These are phyloP conservation scores for Erodium chrysanthum DNA, from an alignment of 441 rosid genomes.

Conservation along the genomic window DNA sequence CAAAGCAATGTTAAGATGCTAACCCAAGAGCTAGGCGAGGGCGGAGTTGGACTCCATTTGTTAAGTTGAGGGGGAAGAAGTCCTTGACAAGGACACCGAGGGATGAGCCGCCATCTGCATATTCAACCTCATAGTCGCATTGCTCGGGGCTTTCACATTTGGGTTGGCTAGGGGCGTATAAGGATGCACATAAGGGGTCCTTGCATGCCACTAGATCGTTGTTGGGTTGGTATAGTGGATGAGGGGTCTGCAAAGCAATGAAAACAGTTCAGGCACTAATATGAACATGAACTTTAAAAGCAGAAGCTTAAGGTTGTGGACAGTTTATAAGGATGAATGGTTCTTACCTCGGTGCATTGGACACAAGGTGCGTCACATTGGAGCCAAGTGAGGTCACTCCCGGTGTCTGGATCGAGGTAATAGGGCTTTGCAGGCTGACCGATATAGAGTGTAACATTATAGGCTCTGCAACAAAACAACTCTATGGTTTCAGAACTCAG, in stretches of 20 bases:
- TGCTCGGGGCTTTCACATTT: constrained; percentile 41
- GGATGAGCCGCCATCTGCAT: constrained; percentile 89
- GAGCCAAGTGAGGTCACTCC: constrained; percentile 9
- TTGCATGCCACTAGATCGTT: constrained; percentile 47
- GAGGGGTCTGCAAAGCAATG: constrained; percentile 55
- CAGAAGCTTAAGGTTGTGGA: too few species aligned
- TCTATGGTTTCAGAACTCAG: neutral
- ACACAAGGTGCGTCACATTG: constrained; percentile 8
- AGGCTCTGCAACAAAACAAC: constrained; percentile 3
- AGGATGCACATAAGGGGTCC: constrained; percentile 66
- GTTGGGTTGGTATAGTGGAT: constrained; percentile 65
- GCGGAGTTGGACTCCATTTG: constrained; percentile 40
- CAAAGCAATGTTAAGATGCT: constrained; percentile 13
- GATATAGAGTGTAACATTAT: neutral
- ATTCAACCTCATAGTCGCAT: constrained; percentile 74
- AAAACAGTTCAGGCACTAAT: neutral
- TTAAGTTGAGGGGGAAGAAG: constrained; percentile 51
- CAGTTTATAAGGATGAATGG: neutral
- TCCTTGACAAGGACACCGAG: constrained; percentile 73
- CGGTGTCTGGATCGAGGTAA: constrained; percentile 6
- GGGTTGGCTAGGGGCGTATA: constrained; percentile 41
- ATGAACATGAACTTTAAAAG: neutral
- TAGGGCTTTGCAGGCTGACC: constrained; percentile 8
- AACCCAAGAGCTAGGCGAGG: constrained; percentile 79
- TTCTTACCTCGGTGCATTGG: constrained; percentile 4